Evolutionary conservation across 352 stramenopile genomes (phyloP), one percentile per base, ranked within the genome.

Genomic region (Phytophthora ohioensis): DNA sequence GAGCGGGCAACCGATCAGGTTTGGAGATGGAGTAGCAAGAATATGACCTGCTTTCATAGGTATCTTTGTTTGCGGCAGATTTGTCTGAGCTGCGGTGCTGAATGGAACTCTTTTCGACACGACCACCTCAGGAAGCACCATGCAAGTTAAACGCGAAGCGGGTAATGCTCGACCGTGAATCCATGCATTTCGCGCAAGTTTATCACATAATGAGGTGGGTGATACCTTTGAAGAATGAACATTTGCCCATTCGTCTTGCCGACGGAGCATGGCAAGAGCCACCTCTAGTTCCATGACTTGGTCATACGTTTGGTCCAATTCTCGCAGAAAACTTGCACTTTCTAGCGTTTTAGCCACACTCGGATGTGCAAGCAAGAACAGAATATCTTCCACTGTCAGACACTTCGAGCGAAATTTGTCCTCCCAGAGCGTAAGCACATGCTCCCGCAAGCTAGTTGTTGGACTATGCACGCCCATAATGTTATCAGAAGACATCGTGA

Each of bases 281-380:
- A 88, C 71, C 51, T 92, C 85, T 9, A 91, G 49, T 48, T 91
- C 80, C 69, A 91, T 77, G 31, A 88, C 58, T 67, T 91, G 79
- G 10, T 84, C 78, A 17, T 78, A 79, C 15, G 69, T 73, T 45
- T 91, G 35, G 2, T 48, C 34, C 3, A 65, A 43, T 36, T 65
- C 53, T 47, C 73, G 67, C 13, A 91, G 30, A 36, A 92, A 68
- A 10, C 76, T 78, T 2, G 69, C 74, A 27, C 65, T 81, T 64
- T 92, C 81, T 31, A 91, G 45, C 5, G 83, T 69, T 12, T 57
- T 51, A 31, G 73, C 57, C 5, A 87, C 57, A 30, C 87, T 71
- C 6, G 79, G 68, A 36, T 80, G 79, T 2, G 71, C 42, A 27
- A 92, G 52, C 4, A 92, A 59, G 30, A 85, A 85, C 1, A 89